Evolutionary conservation across 2,329 filamentous ascomycete genomes (phyloP).

Genomic region (Lecanoromycetidae sp.): DNA sequence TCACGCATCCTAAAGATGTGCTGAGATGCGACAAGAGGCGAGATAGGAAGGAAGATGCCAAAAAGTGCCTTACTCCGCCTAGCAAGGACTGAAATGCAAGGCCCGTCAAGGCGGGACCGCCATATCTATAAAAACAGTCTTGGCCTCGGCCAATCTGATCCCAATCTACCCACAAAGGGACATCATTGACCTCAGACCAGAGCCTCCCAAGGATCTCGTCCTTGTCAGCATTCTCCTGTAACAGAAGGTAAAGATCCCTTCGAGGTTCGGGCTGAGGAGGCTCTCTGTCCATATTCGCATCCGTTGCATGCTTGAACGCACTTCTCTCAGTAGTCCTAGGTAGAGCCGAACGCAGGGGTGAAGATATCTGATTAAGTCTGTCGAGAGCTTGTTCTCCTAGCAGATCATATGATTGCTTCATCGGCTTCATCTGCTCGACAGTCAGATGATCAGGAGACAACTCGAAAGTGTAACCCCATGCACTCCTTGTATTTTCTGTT

Average conservation of each 20-base stretch:
- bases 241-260: constrained; percentile 51
- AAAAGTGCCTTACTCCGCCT: constrained; percentile 43
- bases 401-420: constrained; percentile 56
- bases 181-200: constrained; percentile 54
- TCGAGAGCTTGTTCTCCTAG: constrained; percentile 55
- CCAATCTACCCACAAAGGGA: constrained; percentile 70
- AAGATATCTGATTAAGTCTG: constrained; percentile 49
- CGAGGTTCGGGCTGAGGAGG: constrained; percentile 26
- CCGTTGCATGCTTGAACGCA: constrained; percentile 4
- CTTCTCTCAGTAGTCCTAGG: constrained; percentile 5
- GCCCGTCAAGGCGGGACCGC: constrained; percentile 45
- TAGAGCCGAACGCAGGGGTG: constrained; percentile 22
- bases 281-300: neutral
- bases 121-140: constrained; percentile 66
- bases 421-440: constrained; percentile 44
- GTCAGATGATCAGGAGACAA: constrained; percentile 55
- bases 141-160: constrained; percentile 61
- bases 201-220: constrained; percentile 47
- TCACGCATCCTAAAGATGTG: no score
- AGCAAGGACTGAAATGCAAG: constrained; percentile 54
- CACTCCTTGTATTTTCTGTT: constrained; percentile 22
- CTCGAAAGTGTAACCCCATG: constrained; percentile 57
- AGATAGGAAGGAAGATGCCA: neutral
- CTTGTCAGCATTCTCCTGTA: constrained; percentile 45
- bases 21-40: no score